These are phyloP conservation scores for Ceriops decandra DNA, from an alignment of 345 rosid genomes.

Conservation along the genomic window DNA sequence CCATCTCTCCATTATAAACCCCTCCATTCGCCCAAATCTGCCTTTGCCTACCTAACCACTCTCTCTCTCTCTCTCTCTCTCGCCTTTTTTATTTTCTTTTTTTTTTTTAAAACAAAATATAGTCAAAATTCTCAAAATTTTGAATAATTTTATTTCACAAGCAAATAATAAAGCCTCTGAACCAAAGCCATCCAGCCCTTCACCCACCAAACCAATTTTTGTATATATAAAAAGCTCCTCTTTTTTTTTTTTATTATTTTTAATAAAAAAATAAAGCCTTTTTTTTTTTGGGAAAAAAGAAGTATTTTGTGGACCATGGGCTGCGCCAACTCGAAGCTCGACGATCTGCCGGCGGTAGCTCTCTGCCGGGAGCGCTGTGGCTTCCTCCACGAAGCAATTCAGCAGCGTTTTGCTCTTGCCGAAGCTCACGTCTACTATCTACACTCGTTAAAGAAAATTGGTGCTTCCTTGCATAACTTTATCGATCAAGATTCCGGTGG, in stretches of 20 bases:
- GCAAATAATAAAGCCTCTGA: too few relatives aligned
- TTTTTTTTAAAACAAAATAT: neutral
- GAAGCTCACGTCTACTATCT: slow-evolving; percentile 67
- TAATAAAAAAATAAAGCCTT: too few relatives aligned
- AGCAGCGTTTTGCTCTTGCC: slow-evolving; percentile 69
- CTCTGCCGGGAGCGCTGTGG: slow-evolving; percentile 78
- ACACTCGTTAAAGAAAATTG: slow-evolving; percentile 46
- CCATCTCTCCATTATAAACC: too few relatives aligned
- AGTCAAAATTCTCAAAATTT: neutral
- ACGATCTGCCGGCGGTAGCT: slow-evolving; percentile 92
- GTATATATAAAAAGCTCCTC: too few relatives aligned
- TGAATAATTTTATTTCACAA: too few relatives aligned
- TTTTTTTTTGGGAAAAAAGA: too few relatives aligned
- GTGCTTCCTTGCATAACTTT: slow-evolving; percentile 50
- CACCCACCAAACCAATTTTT: too few relatives aligned
- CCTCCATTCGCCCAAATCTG: too few relatives aligned
- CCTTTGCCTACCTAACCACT: neutral
- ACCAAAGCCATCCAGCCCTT: too few relatives aligned
- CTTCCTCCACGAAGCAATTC: slow-evolving; percentile 66
- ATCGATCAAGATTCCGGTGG: slow-evolving; percentile 32
- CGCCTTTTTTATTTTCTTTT: neutral
- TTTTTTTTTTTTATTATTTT: too few relatives aligned
- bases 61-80: neutral
- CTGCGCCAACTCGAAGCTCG: slow-evolving; percentile 77
- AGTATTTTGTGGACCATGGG: slow-evolving; percentile 34